A percentile compares a stretch with the other conserved stretches of the same genome.
phyloP scores from a whole-genome alignment of 257 asterid species.

The Craterostigma plantagineum region DNA sequence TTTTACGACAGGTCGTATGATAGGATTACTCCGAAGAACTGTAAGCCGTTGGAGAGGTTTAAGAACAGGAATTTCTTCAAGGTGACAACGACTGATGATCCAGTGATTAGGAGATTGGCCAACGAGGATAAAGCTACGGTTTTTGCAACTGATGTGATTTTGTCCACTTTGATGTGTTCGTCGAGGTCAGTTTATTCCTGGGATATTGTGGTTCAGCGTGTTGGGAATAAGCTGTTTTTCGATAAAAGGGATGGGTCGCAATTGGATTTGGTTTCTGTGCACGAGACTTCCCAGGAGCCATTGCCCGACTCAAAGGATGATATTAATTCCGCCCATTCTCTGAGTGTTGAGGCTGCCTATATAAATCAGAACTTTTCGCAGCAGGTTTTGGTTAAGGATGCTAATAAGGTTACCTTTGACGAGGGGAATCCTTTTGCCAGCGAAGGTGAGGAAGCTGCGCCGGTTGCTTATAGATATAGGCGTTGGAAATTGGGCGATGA shows the following conservation, averaged over 20 bases:
- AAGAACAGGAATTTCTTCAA: constrained; percentile 84
- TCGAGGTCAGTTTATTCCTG: constrained; percentile 90
- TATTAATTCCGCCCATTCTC: constrained; percentile 64
- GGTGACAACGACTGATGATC: constrained; percentile 91
- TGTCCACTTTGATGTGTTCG: constrained; percentile 81
- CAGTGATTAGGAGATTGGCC: constrained; percentile 81
- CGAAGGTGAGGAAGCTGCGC: constrained; percentile 95
- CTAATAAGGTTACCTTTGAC: constrained; percentile 62
- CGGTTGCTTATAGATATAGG: constrained; percentile 85
- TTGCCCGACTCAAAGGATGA: constrained; percentile 90
- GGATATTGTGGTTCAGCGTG: constrained; percentile 91
- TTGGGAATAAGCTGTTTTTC: constrained; percentile 79
- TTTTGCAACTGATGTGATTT: constrained; percentile 69
- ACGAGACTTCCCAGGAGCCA: constrained; percentile 92
- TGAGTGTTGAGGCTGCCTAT: constrained; percentile 88
- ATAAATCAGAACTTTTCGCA: constrained; percentile 93
- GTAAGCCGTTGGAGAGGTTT: constrained; percentile 59
- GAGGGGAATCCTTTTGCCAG: constrained; percentile 85
- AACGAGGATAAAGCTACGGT: constrained; percentile 96
- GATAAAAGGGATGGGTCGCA: constrained; percentile 95
- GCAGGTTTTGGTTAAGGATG: constrained; percentile 81
- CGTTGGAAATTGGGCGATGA: constrained; percentile 91
- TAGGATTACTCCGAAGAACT: constrained; percentile 69
- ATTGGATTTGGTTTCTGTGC: constrained; percentile 76
- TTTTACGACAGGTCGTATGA: constrained; percentile 76